A percentile compares a stretch with the other conserved stretches of the same genome.
Evolutionary conservation across 495 filamentous ascomycete species (phyloP).

Genomic region (Xylaria bambusicola): DNA sequence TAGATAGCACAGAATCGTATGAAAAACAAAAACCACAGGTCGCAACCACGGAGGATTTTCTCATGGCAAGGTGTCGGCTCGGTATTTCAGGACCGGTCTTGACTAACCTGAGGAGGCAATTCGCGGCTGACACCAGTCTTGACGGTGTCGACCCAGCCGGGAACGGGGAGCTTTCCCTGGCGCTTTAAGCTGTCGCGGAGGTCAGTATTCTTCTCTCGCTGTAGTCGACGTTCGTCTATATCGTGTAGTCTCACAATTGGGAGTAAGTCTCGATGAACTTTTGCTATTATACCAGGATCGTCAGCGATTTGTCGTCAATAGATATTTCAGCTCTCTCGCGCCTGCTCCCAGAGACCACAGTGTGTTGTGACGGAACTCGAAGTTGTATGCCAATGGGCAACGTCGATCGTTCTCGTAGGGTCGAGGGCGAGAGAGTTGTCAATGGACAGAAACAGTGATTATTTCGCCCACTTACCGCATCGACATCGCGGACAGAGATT

Average conservation of each 20-base stretch:
- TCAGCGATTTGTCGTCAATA: constrained; percentile 42
- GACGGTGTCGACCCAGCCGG: constrained; percentile 45
- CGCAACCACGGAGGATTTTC: background rate
- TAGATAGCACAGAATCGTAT: too few relatives aligned
- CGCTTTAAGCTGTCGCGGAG: constrained; percentile 61
- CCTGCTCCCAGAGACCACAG: constrained; percentile 34
- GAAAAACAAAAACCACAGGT: background rate
- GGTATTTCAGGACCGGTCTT: background rate
- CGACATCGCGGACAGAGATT: constrained; percentile 83
- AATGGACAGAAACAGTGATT: constrained; percentile 9
- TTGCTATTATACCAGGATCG: constrained; percentile 33
- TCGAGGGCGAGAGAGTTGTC: constrained; percentile 25
- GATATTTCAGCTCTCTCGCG: constrained; percentile 39
- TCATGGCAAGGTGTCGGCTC: background rate
- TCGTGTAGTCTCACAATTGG: constrained; percentile 10
- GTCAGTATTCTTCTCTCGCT: constrained; percentile 64
- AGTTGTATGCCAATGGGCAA: background rate
- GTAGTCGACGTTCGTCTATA: constrained; percentile 62
- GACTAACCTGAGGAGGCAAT: constrained; percentile 21
- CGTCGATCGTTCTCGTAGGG: constrained; percentile 15
- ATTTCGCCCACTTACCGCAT: constrained; percentile 54
- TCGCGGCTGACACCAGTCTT: constrained; percentile 19
- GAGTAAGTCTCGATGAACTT: constrained; percentile 80
- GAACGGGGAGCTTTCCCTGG: constrained; percentile 86
- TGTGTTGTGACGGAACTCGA: too few relatives aligned